These are phyloP conservation scores for Setaria viridis DNA, from an alignment of 202 grass and related monocot genomes.

Conservation along the genomic window DNA sequence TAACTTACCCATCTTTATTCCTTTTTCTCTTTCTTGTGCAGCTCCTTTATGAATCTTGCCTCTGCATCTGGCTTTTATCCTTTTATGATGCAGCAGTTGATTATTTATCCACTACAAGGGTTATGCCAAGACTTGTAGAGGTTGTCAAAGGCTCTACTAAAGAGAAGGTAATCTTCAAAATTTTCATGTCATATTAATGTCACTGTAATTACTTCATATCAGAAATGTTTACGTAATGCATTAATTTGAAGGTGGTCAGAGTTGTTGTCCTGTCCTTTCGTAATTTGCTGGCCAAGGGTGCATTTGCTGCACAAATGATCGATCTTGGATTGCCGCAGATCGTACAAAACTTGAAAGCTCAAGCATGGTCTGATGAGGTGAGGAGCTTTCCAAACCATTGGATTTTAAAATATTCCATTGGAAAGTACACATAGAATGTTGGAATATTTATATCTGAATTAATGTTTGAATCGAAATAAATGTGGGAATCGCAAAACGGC, in stretches of 20 bases:
- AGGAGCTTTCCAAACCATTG: conserved; percentile 29
- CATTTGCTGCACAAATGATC: conserved; percentile 96
- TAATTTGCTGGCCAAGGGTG: conserved; percentile 81
- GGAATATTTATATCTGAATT: conserved; percentile 1
- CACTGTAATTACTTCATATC: not conserved
- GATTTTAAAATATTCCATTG: conserved; percentile 5
- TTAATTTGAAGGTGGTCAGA: conserved; percentile 75
- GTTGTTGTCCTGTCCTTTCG: conserved; percentile 84
- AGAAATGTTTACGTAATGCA: conserved; percentile 12
- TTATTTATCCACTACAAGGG: conserved; percentile 85
- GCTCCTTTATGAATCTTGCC: conserved; percentile 96
- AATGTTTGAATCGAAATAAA: conserved; percentile 5
- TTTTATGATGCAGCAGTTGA: conserved; percentile 91
- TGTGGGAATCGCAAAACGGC: not conserved
- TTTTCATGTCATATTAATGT: conserved; percentile 21
- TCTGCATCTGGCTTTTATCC: conserved; percentile 96
- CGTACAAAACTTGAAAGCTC: conserved; percentile 93
- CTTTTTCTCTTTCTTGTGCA: conserved; percentile 56
- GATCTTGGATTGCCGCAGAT: conserved; percentile 92
- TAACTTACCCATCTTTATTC: conserved; percentile 37
- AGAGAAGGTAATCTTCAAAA: conserved; percentile 68
- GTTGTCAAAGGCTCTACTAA: conserved; percentile 97
- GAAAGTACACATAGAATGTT: conserved; percentile 10
- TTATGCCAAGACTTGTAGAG: conserved; percentile 85
- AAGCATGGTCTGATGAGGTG: conserved; percentile 98